A percentile compares a stretch with the other conserved stretches of the same genome.
Conservation (phyloP, 1,139 yeast species). For the Taiozyma sp. region DNA sequence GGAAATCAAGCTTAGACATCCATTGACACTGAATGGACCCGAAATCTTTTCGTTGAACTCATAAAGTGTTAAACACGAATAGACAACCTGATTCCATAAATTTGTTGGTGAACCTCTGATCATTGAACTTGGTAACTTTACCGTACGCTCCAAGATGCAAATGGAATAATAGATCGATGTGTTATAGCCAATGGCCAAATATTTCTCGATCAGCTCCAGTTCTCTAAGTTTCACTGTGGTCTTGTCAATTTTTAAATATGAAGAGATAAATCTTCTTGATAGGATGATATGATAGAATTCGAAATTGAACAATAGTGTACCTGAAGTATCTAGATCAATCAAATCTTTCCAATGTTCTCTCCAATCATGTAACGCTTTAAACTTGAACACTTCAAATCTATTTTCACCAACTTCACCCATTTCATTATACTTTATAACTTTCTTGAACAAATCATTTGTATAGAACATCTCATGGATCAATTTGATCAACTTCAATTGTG, state of each 20-base stretch:
- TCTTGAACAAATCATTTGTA: slow-evolving; percentile 13
- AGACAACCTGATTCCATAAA: slow-evolving; percentile 44
- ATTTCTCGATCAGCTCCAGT: slow-evolving; percentile 10
- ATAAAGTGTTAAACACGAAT: slow-evolving; percentile 45
- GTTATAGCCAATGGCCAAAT: slow-evolving; percentile 27
- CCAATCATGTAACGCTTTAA: slow-evolving; percentile 38
- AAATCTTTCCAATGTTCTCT: slow-evolving; percentile 35
- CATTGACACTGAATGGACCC: slow-evolving; percentile 30
- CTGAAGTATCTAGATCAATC: slow-evolving; percentile 40
- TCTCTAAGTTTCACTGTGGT: slow-evolving; percentile 7
- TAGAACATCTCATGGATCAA: slow-evolving; percentile 18
- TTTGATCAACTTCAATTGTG: slow-evolving; percentile 36
- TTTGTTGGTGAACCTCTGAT: slow-evolving; percentile 49
- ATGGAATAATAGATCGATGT: slow-evolving; percentile 40
- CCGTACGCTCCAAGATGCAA: slow-evolving; percentile 36
- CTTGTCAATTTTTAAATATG: slow-evolving; percentile 9
- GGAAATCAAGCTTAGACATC: slow-evolving; percentile 39
- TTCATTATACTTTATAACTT: slow-evolving; percentile 14
- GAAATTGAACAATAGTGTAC: slow-evolving; percentile 38
- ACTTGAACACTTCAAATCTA: slow-evolving; percentile 17
- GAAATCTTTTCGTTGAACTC: slow-evolving; percentile 37
- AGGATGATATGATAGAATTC: slow-evolving; percentile 40
- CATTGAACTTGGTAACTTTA: slow-evolving; percentile 37
- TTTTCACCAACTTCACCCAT: slow-evolving; percentile 9
- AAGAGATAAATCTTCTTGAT: slow-evolving; percentile 32